phyloP scores from a whole-genome alignment of 345 rosid genomes.

The Populus ilicifolia region DNA sequence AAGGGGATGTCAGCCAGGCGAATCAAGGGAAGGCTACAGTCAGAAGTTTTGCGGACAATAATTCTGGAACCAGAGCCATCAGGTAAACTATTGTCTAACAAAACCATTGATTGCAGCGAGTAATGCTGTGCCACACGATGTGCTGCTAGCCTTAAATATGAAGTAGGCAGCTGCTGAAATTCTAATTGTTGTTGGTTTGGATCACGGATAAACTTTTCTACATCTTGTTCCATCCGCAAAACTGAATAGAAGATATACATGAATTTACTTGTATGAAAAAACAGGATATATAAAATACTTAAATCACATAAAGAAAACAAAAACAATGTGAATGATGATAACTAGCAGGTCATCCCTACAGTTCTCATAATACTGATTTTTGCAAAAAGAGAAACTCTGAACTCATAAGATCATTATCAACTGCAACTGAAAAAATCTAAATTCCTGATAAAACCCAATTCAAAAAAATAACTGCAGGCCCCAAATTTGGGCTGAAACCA shows the following conservation, averaged over 20 bases:
- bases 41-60: conserved; percentile 65
- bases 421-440: neutral
- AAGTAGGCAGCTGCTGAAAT: conserved; percentile 77
- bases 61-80: conserved; percentile 70
- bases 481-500: neutral
- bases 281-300: neutral
- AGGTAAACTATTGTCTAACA: conserved; percentile 54
- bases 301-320: neutral
- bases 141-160: conserved; percentile 74
- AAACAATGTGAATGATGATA: neutral
- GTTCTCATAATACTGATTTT: neutral
- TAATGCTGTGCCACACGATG: conserved; percentile 87
- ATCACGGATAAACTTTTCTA: conserved; percentile 63
- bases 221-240: conserved; percentile 77
- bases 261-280: neutral
- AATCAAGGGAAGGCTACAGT: conserved; percentile 48
- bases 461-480: neutral
- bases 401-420: neutral
- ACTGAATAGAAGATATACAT: conserved; percentile 35
- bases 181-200: conserved; percentile 61
- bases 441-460: neutral
- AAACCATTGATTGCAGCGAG: conserved; percentile 74
- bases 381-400: neutral
- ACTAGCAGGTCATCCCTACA: neutral
- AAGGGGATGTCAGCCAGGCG: conserved; percentile 76